Percentiles rank a stretch among this genome's conserved stretches.
phyloP scores from a whole-genome alignment of 176 grass and related monocot genomes.

The Themeda triandra region DNA sequence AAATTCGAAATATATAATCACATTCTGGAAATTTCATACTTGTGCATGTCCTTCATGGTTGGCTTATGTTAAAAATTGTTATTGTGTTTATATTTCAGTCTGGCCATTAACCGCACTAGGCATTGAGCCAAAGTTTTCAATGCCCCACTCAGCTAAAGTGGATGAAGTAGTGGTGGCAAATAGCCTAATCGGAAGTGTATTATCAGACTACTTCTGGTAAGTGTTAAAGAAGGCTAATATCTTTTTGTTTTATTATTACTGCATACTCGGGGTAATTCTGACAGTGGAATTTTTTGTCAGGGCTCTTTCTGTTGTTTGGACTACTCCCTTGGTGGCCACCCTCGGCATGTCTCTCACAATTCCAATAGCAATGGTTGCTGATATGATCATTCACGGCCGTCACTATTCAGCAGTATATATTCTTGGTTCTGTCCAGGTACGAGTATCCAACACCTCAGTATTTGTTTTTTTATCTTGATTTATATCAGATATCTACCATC shows the following conservation, averaged over 20 bases:
- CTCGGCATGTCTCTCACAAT: conserved; percentile 98
- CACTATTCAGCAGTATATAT: conserved; percentile 96
- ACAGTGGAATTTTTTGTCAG: conserved; percentile 35
- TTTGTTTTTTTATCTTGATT: not conserved
- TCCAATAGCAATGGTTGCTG: conserved; percentile 93
- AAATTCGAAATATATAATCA: not conserved
- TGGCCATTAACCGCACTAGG: conserved; percentile 93
- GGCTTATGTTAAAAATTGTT: not conserved
- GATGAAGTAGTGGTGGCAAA: conserved; percentile 97
- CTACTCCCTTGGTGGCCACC: conserved; percentile 90
- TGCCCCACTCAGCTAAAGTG: conserved; percentile 92
- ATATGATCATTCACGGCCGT: conserved; percentile 90
- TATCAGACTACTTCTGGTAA: conserved; percentile 97
- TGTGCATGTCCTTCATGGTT: not conserved
- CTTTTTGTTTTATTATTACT: not conserved
- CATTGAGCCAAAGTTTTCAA: conserved; percentile 92
- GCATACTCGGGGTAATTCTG: not conserved
- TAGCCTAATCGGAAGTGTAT: conserved; percentile 84
- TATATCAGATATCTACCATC: not conserved
- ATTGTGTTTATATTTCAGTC: conserved; percentile 51
- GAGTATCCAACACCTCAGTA: not conserved
- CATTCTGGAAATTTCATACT: not conserved
- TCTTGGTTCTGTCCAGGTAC: conserved; percentile 90
- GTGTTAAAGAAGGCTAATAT: not conserved
- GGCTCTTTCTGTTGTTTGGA: conserved; percentile 98